These are phyloP conservation scores for Rhizopus arrhizus DNA, from an alignment of 371 early-diverging fungal species.

Conservation along the genomic window DNA sequence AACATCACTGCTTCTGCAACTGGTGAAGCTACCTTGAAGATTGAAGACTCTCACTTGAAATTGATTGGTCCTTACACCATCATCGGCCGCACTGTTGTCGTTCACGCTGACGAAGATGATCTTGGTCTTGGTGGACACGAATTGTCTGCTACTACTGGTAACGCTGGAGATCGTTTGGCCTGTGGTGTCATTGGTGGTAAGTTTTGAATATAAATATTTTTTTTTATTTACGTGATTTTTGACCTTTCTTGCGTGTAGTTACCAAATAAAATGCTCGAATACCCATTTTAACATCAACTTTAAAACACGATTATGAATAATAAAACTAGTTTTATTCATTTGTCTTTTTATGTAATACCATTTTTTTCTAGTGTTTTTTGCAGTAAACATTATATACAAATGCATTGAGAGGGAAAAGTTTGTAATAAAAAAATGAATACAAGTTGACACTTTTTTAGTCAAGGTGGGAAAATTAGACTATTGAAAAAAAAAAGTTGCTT, in stretches of 20 bases:
- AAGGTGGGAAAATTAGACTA: too few relatives aligned
- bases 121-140: constrained; percentile 74
- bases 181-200: constrained; percentile 90
- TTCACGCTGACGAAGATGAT: constrained; percentile 64
- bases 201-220: constrained; percentile 11
- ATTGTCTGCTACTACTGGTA: constrained; percentile 76
- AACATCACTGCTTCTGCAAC: constrained; percentile 67
- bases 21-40: constrained; percentile 64
- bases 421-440: too few relatives aligned
- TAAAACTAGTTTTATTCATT: too few relatives aligned
- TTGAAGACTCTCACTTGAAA: constrained; percentile 69
- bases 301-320: not conserved
- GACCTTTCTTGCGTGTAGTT: not conserved
- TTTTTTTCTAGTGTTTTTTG: too few relatives aligned
- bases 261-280: not conserved
- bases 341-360: too few relatives aligned
- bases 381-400: too few relatives aligned
- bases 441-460: too few relatives aligned
- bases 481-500: too few relatives aligned
- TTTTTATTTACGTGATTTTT: not conserved
- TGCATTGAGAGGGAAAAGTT: too few relatives aligned
- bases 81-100: constrained; percentile 85
- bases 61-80: constrained; percentile 80
- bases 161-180: constrained; percentile 83
- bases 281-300: not conserved